phyloP scores from a whole-genome alignment of 1,139 yeast genomes.

The Arxiozyma slooffiae region DNA sequence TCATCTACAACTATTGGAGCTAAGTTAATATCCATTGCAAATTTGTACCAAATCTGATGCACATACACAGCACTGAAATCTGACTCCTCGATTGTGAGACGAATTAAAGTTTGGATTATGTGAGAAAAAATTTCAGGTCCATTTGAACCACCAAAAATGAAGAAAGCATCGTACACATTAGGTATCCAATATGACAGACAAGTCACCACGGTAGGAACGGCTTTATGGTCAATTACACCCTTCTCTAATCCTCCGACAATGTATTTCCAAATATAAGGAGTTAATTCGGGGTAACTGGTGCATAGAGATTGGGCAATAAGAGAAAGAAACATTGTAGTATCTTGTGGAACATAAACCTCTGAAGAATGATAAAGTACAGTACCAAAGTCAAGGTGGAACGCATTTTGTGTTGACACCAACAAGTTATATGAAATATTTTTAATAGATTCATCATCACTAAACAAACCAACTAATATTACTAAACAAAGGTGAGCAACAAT shows the following conservation, averaged over 20 bases:
- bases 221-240: conserved; percentile 12
- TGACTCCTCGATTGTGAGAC: conserved; percentile 41
- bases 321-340: conserved; percentile 55
- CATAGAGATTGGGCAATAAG: conserved; percentile 52
- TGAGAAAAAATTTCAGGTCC: conserved; percentile 56
- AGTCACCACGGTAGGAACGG: conserved; percentile 31
- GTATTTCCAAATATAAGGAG: conserved; percentile 34
- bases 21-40: conserved; percentile 53
- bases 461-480: conserved; percentile 57
- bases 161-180: conserved; percentile 52
- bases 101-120: conserved; percentile 53
- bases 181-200: conserved; percentile 76
- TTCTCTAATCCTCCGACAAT: conserved; percentile 23
- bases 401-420: conserved; percentile 52
- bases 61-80: conserved; percentile 40
- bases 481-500: conserved; percentile 49
- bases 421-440: conserved; percentile 56
- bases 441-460: conserved; percentile 49
- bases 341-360: conserved; percentile 64
- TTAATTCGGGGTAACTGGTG: conserved; percentile 45
- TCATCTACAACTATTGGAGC: conserved; percentile 58
- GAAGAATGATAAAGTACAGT: conserved; percentile 47
- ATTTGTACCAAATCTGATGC: conserved; percentile 59
- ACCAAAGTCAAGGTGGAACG: conserved; percentile 55
- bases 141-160: conserved; percentile 39